Evolutionary conservation across 371 early-diverging fungal genomes (phyloP), one percentile per base, ranked within the genome.

Genomic region (Mucor saturninus): DNA sequence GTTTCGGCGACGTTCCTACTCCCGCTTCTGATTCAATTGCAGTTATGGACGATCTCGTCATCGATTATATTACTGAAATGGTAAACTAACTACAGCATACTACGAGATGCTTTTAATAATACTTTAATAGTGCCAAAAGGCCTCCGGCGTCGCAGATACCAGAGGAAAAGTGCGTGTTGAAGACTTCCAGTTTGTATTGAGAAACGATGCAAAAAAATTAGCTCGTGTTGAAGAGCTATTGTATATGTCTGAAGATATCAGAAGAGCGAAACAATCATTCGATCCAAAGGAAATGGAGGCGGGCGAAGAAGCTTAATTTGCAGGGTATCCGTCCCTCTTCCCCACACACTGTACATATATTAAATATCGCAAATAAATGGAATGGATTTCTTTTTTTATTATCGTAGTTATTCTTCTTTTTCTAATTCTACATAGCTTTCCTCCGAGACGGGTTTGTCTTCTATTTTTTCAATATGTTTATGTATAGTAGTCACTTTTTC

Each of bases 201-300:
- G 96, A 54, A 91, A 94, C 59, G 99, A 99, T 68, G 87, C 93
- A 37, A 98, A 95, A 81, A 99, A 98, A 74, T 88, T 97, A 37
- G 95, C 94, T 0, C 89, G 99, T 68, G 95, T 96, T 2, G 96
- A 98, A 61, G 97, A 99, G 68, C 81, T 99, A 31, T 72, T 99
- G 30, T 89, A 93, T 54, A 91, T 95, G 86, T 93, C 92, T 71
- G 95, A 98, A 81, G 98, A 98, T 66, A 90, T 99, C 59, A 90
- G 91, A 69, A 81, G 86, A 54, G 98, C 98, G 4, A 88, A 95
- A 53, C 81, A 86, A 37, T 61, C 87, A 46, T 90, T 92, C 69
- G 83, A 83, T 59, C 84, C 81, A 42, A 81, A 80, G 35, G 85
- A 84, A 61, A 76, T 84, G 72, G 84, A 84, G 52, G 72, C 76